phyloP scores from a whole-genome alignment of 169 alveolate genomes.

The Eimeria acervulina region DNA sequence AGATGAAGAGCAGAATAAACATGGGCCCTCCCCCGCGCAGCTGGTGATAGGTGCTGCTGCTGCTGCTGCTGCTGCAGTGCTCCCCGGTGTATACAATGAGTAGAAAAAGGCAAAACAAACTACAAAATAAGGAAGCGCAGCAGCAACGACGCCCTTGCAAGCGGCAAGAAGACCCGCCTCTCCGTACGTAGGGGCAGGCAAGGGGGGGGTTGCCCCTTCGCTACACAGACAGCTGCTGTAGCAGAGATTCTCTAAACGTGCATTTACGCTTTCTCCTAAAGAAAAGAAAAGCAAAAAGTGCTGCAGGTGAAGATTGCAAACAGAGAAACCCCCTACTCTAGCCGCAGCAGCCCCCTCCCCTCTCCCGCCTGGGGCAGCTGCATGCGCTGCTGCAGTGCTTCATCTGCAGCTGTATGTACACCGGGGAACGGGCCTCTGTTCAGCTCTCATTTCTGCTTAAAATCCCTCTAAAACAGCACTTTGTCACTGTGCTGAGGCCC shows the following conservation, averaged over 20 bases:
- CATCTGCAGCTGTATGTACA: background rate
- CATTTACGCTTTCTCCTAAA: too few relatives aligned
- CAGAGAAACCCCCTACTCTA: background rate
- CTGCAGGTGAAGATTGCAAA: background rate
- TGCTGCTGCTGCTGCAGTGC: conserved; percentile 27
- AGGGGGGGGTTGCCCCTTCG: background rate
- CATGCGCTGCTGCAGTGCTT: conserved; percentile 31
- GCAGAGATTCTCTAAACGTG: background rate
- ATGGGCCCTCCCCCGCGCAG: background rate
- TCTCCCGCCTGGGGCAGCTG: background rate
- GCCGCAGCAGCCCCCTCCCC: conserved; percentile 44
- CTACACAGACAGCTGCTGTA: background rate
- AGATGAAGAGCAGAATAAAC: background rate
- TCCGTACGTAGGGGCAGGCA: background rate
- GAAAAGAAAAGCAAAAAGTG: background rate
- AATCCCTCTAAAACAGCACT: too few relatives aligned
- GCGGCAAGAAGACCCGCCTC: background rate
- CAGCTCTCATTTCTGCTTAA: too few relatives aligned
- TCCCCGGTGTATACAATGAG: background rate
- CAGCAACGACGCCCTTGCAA: background rate
- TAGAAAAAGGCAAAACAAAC: too few relatives aligned
- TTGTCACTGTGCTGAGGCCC: too few relatives aligned
- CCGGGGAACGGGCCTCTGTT: background rate
- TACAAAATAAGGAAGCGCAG: too few relatives aligned
- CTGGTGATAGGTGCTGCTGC: conserved; percentile 36